Base-by-base conservation (phyloP, 2,329 filamentous ascomycete genomes). In the Gnomoniopsis smithogilvyi region DNA sequence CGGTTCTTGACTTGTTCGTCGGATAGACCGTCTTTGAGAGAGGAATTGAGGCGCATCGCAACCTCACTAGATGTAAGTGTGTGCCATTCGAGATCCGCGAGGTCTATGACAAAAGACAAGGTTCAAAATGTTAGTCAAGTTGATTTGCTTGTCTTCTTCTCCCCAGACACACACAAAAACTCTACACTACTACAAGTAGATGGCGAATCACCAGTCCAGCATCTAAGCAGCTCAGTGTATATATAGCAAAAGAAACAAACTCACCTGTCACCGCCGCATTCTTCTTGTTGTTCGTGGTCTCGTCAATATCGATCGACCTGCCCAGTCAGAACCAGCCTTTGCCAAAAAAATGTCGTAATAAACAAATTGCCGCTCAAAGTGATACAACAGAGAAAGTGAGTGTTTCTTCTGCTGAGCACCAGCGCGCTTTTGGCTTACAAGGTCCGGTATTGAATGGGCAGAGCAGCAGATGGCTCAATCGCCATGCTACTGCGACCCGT, bases 21-120 rank as follows among this genome's bases (percentile, higher is more conserved):
- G 0, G 86, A 87, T 1, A 92, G 79, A 53, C 89, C 89, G 54
- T 80, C 73, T 1, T 71, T 72, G 15, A 77, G 68, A 15, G 85
- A 86, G 6, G 81, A 83, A 1, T 79, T 78, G 36, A 90, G 79
- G 26, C 86, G 81, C 30, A 78, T 76, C 59, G 81, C 78, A n/a
- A 90, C 74, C 59, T 89, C 84, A 7, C 83, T 75, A 14, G 78
- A 67, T 0, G 82, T 70, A 12, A 89, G 73, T 0, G 75, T 84
- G 69, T 92, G 89, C 86, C 88, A 90, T 66, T 90, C 85, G 52
- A 91, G 77, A 59, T 80, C 78, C 53, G 80, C 82, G 56, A 88
- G 79, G 63, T 87, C 84, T 86, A 26, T 21, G 7, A n/a, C n/a
- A n/a, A n/a, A n/a, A n/a, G n/a, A 6, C 3, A 54, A 1, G 17